phyloP scores from a whole-genome alignment of 306 rosid species.

The Fragaria iinumae region DNA sequence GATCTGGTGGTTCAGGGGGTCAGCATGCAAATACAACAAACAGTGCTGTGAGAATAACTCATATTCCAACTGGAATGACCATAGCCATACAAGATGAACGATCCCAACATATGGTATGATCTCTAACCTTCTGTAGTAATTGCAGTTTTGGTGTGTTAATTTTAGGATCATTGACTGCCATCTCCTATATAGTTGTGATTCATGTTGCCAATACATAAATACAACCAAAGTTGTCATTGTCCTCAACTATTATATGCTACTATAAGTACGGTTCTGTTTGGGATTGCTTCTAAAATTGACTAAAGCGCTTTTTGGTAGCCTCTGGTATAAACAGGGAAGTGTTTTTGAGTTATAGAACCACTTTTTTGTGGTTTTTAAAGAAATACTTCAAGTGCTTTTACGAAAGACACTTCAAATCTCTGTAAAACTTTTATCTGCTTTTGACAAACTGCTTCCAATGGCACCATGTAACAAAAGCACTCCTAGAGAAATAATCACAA shows the following conservation, averaged over 20 bases:
- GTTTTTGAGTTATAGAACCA: too few species aligned
- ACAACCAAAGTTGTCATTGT: not conserved
- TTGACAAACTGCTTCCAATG: not conserved
- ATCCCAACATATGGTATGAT: conserved; percentile 80
- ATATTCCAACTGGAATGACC: conserved; percentile 73
- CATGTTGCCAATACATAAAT: not conserved
- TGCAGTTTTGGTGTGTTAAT: conserved; percentile 7
- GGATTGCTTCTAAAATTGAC: too few species aligned
- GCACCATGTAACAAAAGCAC: not conserved
- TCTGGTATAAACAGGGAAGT: too few species aligned
- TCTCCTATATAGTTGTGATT: not conserved
- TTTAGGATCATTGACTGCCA: conserved; percentile 12
- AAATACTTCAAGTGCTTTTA: not conserved
- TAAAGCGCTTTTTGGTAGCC: too few species aligned
- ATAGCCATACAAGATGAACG: conserved; percentile 92
- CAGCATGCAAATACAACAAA: conserved; percentile 96
- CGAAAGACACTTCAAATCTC: not conserved
- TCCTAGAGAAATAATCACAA: not conserved
- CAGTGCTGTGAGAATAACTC: conserved; percentile 91
- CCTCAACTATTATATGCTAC: not conserved
- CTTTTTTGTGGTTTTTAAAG: not conserved
- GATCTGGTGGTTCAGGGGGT: conserved; percentile 94
- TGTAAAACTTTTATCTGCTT: not conserved
- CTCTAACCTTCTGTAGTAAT: conserved; percentile 11
- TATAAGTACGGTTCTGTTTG: not conserved